A percentile compares a stretch with the other conserved stretches of the same genome.
Conservation (phyloP, 2,329 filamentous ascomycete species). For the Juglanconis sp. region DNA sequence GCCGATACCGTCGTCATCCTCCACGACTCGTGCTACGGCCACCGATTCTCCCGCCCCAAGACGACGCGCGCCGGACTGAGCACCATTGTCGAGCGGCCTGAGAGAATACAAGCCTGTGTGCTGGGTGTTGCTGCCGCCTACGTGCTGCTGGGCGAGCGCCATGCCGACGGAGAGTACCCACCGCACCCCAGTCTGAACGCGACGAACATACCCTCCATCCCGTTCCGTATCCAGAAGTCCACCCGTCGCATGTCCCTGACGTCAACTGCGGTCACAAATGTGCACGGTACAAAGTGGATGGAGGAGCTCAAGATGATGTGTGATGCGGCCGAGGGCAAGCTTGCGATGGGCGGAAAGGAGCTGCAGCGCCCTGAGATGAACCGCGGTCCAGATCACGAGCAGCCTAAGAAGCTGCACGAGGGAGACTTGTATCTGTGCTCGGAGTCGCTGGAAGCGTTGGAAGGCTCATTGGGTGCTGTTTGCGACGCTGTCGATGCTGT, state of each 20-base stretch:
- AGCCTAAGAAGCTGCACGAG: constrained; percentile 67
- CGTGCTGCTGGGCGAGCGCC: constrained; percentile 79
- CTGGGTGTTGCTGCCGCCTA: constrained; percentile 84
- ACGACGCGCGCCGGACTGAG: constrained; percentile 68
- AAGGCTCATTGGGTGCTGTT: constrained; percentile 87
- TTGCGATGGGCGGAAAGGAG: constrained; percentile 76
- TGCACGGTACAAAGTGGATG: constrained; percentile 94
- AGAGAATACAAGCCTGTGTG: constrained; percentile 80
- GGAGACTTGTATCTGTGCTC: constrained; percentile 88
- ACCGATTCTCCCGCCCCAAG: constrained; percentile 81
- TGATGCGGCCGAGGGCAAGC: constrained; percentile 70
- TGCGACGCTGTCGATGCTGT: constrained; percentile 89
- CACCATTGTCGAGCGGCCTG: constrained; percentile 89
- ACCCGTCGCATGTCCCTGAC: constrained; percentile 66
- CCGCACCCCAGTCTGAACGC: constrained; percentile 62
- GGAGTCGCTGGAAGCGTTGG: constrained; percentile 81
- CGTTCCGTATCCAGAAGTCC: constrained; percentile 84
- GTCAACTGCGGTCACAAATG: constrained; percentile 78
- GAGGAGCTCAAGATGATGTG: constrained; percentile 85
- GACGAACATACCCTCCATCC: constrained; percentile 54
- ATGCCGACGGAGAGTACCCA: constrained; percentile 67
- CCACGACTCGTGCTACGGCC: constrained; percentile 92
- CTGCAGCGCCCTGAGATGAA: constrained; percentile 66
- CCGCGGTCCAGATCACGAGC: constrained; percentile 40
- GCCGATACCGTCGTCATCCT: constrained; percentile 76